phyloP scores from a whole-genome alignment of 2,329 filamentous ascomycete species.

The Botrytis elliptica region DNA sequence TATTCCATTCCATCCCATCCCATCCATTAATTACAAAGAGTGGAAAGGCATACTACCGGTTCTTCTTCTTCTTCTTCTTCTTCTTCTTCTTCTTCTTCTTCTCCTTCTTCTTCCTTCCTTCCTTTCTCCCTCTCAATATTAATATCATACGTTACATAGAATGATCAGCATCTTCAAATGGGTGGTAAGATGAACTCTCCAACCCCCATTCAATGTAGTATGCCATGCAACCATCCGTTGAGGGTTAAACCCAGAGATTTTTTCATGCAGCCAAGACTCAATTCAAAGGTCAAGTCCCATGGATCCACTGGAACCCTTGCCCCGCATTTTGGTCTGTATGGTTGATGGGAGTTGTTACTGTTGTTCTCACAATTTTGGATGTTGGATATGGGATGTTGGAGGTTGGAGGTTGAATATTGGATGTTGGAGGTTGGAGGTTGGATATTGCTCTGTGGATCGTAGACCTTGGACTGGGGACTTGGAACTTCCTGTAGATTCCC shows the following conservation, averaged over 20 bases:
- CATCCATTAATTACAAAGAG: background rate
- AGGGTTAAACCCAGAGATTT: conserved; percentile 7
- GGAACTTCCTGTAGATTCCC: background rate
- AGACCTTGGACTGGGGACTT: too few relatives aligned
- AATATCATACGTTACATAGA: conserved; percentile 33
- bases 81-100: background rate
- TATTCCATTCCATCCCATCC: background rate
- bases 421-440: background rate
- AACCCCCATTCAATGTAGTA: background rate
- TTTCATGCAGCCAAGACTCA: background rate
- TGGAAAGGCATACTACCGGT: too few relatives aligned
- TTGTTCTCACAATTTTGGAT: too few relatives aligned
- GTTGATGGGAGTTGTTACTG: background rate
- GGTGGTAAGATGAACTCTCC: background rate
- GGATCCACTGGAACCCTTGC: background rate
- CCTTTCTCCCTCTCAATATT: conserved; percentile 13
- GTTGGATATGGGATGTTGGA: too few relatives aligned
- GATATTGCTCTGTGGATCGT: too few relatives aligned
- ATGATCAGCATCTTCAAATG: conserved; percentile 24
- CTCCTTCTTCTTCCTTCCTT: background rate
- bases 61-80: background rate
- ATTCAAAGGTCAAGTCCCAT: background rate
- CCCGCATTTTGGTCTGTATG: background rate
- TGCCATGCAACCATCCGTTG: conserved; percentile 30
- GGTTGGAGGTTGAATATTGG: background rate